These are phyloP conservation scores for Rubia tinctorum DNA, from an alignment of 305 asterid genomes.

Conservation along the genomic window DNA sequence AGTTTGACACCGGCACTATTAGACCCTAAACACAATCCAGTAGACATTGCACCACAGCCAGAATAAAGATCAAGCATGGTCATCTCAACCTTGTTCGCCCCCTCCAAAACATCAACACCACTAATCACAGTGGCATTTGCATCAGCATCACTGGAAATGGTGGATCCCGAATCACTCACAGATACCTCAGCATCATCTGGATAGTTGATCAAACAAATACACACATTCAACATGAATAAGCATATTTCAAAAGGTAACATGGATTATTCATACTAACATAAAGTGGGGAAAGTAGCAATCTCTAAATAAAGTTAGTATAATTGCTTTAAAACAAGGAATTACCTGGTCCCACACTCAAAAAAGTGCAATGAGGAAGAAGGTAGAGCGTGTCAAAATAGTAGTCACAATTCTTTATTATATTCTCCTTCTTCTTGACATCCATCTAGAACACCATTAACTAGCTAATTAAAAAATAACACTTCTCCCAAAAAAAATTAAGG, in stretches of 20 bases:
- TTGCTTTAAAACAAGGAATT: background rate
- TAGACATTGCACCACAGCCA: conserved; percentile 97
- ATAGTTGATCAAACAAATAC: background rate
- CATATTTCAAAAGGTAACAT: background rate
- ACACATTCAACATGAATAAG: background rate
- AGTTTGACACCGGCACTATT: conserved; percentile 51
- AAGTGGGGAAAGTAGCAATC: background rate
- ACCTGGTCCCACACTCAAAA: conserved; percentile 29
- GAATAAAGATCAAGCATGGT: conserved; percentile 62
- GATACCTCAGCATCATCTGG: conserved; percentile 8
- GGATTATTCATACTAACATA: background rate
- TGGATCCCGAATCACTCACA: conserved; percentile 25
- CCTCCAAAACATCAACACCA: conserved; percentile 20
- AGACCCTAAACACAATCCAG: conserved; percentile 78
- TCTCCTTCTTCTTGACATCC: conserved; percentile 13
- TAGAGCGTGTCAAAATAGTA: conserved; percentile 34
- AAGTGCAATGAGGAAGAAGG: conserved; percentile 27
- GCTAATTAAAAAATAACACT: background rate
- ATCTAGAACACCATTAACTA: conserved; percentile 16
- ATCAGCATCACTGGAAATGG: conserved; percentile 30
- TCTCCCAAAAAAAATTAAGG: background rate
- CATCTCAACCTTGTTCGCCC: conserved; percentile 43
- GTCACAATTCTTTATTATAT: conserved; percentile 18
- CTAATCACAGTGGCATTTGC: conserved; percentile 8
- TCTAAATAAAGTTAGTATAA: background rate